phyloP scores from a whole-genome alignment of 345 rosid genomes.

The Diplotaxis tenuifolia region DNA sequence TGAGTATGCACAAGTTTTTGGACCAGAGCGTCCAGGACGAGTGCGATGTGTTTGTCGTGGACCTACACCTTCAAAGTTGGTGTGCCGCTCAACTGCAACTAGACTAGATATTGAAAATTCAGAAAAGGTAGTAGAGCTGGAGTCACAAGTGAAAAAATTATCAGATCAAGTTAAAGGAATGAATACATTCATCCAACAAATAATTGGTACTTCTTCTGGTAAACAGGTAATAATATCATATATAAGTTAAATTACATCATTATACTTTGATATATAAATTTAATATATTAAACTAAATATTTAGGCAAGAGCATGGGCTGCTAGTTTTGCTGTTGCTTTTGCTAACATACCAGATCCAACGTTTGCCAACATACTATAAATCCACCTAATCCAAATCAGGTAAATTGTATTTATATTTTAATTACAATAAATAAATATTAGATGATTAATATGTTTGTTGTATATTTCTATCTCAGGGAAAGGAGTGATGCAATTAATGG shows the following conservation, averaged over 20 bases:
- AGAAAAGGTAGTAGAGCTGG: background rate
- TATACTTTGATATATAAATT: too few relatives aligned
- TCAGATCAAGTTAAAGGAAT: background rate
- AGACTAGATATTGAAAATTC: background rate
- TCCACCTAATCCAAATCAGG: background rate
- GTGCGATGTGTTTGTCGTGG: background rate
- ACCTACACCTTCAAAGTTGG: background rate
- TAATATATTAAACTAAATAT: background rate
- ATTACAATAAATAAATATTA: too few relatives aligned
- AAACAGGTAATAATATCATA: background rate
- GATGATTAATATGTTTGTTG: background rate
- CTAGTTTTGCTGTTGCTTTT: background rate
- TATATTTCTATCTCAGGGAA: background rate
- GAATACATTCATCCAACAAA: background rate
- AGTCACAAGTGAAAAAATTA: background rate
- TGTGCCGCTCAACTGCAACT: background rate
- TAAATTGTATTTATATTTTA: too few relatives aligned
- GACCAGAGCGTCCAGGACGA: background rate
- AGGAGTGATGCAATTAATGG: background rate
- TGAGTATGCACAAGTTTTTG: slow-evolving; percentile 8
- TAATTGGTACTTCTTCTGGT: background rate
- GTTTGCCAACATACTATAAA: background rate
- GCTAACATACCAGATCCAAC: background rate
- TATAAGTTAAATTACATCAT: too few relatives aligned
- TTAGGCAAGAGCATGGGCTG: background rate